Evolutionary conservation across 306 rosid genomes (phyloP).

Genomic region (Prosopis cineraria): DNA sequence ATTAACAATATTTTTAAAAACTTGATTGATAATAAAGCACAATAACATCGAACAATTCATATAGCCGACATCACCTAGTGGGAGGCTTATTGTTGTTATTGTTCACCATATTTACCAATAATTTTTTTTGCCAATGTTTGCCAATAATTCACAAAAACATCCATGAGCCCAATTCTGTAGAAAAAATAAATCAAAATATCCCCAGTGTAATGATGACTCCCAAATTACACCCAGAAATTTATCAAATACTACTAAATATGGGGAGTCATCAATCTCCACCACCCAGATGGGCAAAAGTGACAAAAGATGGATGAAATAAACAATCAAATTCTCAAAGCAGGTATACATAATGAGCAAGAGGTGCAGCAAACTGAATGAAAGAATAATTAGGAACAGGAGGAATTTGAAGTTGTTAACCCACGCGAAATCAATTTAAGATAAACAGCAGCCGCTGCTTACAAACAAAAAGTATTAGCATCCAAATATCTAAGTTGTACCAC

Average conservation of each 20-base stretch:
- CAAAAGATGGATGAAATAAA: constrained; percentile 1
- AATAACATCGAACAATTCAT: too few relatives aligned
- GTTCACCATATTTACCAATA: background rate
- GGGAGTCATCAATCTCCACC: background rate
- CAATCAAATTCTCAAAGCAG: background rate
- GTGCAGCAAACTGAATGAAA: background rate
- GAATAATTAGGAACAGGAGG: background rate
- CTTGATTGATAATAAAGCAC: too few relatives aligned
- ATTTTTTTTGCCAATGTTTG: background rate
- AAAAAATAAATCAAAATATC: too few relatives aligned
- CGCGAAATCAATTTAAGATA: background rate
- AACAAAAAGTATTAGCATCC: background rate
- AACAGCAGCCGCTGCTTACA: background rate
- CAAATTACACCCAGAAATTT: too few relatives aligned
- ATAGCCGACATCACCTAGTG: too few relatives aligned
- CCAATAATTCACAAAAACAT: background rate
- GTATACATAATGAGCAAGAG: background rate
- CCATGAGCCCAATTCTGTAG: background rate
- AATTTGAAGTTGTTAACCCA: background rate
- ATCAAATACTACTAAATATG: too few relatives aligned
- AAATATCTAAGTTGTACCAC: background rate
- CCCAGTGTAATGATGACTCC: background rate
- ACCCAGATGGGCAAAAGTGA: background rate
- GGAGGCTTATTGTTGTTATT: too few relatives aligned
- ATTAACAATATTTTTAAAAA: too few relatives aligned